These are phyloP conservation scores for Ambrosiella cleistominuta DNA, from an alignment of 2,329 filamentous ascomycete species.

Conservation along the genomic window DNA sequence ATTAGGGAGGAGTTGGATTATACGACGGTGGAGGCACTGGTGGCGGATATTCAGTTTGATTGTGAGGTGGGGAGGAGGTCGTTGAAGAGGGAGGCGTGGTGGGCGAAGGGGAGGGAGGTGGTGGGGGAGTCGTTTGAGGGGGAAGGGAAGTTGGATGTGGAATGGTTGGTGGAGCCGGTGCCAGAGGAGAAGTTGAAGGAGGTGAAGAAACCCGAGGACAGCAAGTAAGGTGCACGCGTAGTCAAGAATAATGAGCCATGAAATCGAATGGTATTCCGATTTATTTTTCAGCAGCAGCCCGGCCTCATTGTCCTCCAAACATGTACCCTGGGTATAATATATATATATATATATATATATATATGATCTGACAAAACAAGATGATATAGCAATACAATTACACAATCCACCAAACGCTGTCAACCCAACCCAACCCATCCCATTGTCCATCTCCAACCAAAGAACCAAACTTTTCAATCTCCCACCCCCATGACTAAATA, in stretches of 20 bases:
- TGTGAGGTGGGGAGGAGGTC: conserved; percentile 66
- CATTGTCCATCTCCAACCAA: not conserved
- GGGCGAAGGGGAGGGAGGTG: conserved; percentile 23
- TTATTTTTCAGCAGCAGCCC: no score
- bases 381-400: no score
- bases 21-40: conserved; percentile 59
- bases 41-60: conserved; percentile 77
- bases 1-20: conserved; percentile 86
- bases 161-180: conserved; percentile 21
- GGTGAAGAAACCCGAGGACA: not conserved
- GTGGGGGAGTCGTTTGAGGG: conserved; percentile 15
- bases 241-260: no score
- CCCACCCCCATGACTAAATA: conserved; percentile 22
- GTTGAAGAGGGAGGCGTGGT: conserved; percentile 48
- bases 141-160: conserved; percentile 20
- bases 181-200: not conserved
- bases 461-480: not conserved
- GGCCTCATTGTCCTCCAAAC: no score
- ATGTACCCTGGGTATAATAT: not conserved
- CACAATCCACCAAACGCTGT: not conserved
- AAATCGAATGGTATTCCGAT: no score
- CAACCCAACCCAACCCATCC: not conserved
- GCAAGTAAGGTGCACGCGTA: no score
- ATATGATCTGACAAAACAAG: no score
- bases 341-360: not conserved